phyloP scores from a whole-genome alignment of 1,284 basidiomycete genomes.

The Fomes fomentarius region DNA sequence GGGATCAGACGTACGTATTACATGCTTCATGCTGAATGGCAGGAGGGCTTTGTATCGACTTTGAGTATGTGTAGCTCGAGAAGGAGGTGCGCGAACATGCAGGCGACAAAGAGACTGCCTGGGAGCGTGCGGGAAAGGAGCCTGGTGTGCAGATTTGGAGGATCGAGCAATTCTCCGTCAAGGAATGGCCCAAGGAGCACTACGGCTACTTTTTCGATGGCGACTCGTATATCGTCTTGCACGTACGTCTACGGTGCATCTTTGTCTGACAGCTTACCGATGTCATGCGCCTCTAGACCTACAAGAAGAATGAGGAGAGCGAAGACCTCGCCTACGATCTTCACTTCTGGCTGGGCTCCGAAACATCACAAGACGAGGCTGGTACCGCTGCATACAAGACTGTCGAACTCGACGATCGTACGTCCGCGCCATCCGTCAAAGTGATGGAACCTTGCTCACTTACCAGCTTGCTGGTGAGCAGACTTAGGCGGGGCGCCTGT shows the following conservation, averaged over 20 bases:
- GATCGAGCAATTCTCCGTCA: slow-evolving; percentile 59
- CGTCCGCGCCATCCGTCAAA: slow-evolving; percentile 27
- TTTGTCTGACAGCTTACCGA: neutral
- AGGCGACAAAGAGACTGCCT: slow-evolving; percentile 55
- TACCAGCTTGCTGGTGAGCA: slow-evolving; percentile 18
- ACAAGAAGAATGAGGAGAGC: slow-evolving; percentile 52
- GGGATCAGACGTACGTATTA: slow-evolving; percentile 55
- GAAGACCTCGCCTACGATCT: slow-evolving; percentile 57
- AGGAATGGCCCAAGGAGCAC: slow-evolving; percentile 54
- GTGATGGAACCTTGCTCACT: neutral
- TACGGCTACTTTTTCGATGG: slow-evolving; percentile 63
- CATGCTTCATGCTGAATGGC: no score
- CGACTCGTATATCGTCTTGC: slow-evolving; percentile 65
- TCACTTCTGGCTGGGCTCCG: slow-evolving; percentile 67
- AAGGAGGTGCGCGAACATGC: slow-evolving; percentile 57
- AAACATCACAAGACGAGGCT: slow-evolving; percentile 66
- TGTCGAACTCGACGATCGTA: slow-evolving; percentile 69
- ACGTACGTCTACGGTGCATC: slow-evolving; percentile 43
- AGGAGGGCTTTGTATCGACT: no score
- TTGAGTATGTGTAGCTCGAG: slow-evolving; percentile 45
- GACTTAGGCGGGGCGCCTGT: slow-evolving; percentile 56
- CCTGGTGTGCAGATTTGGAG: slow-evolving; percentile 59
- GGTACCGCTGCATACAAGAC: slow-evolving; percentile 71
- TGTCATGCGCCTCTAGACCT: slow-evolving; percentile 44
- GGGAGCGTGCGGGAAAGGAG: slow-evolving; percentile 48